phyloP scores from a whole-genome alignment of 306 rosid genomes.

The Alnus rubra region DNA sequence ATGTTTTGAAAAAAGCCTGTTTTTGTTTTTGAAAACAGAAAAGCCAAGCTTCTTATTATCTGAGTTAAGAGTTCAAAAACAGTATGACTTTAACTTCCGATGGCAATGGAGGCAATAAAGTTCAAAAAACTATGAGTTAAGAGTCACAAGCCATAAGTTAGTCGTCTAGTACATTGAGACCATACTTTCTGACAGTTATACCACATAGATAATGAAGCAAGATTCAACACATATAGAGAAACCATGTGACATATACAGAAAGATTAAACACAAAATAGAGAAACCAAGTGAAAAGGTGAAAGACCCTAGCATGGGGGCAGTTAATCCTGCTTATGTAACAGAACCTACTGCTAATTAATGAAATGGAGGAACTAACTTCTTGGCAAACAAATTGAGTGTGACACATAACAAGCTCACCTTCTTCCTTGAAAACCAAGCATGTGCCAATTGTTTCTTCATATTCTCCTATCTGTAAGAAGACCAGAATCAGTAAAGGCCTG shows the following conservation, averaged over 20 bases:
- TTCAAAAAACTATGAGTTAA: too few species aligned
- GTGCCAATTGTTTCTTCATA: conserved; percentile 78
- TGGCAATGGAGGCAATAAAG: too few species aligned
- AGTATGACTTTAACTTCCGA: too few species aligned
- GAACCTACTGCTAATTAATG: neutral
- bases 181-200: neutral
- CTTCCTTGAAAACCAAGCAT: conserved; percentile 63
- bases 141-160: too few species aligned
- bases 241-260: neutral
- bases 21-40: too few species aligned
- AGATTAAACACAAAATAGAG: neutral
- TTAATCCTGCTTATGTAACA: neutral
- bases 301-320: neutral
- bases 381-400: neutral
- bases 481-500: neutral
- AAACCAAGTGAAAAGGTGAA: neutral
- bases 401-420: conserved; percentile 39
- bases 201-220: neutral
- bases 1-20: too few species aligned
- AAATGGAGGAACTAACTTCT: neutral
- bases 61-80: too few species aligned
- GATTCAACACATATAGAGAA: neutral
- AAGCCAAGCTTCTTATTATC: too few species aligned
- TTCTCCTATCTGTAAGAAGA: conserved; percentile 63
- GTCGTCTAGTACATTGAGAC: neutral